A percentile compares a stretch with the other conserved stretches of the same genome.
phyloP scores from a whole-genome alignment of 257 asterid species.

The Cruciata laevipes region DNA sequence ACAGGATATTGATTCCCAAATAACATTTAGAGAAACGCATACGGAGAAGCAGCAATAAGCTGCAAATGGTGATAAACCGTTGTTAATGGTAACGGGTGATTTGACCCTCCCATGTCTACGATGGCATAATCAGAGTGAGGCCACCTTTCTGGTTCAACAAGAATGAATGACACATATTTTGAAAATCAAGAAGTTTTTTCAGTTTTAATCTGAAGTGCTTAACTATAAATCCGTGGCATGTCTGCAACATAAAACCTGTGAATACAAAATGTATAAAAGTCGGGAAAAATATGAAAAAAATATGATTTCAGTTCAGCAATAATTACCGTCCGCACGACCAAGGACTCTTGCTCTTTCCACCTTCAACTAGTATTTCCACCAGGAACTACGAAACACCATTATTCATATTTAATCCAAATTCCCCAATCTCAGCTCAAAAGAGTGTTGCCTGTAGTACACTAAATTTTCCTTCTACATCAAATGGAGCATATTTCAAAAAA shows the following conservation, averaged over 20 bases:
- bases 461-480: not conserved
- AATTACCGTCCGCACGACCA: constrained; percentile 54
- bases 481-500: not conserved
- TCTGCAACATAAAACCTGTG: not conserved
- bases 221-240: not conserved
- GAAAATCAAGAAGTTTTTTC: not conserved
- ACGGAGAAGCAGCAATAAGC: constrained; percentile 60
- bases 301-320: not conserved
- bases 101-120: constrained; percentile 86
- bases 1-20: constrained; percentile 83
- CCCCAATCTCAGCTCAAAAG: not conserved
- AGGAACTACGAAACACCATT: not conserved
- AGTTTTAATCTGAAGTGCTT: not conserved
- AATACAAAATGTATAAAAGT: not conserved
- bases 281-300: not conserved
- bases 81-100: constrained; percentile 70
- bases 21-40: constrained; percentile 76
- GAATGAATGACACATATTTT: constrained; percentile 75
- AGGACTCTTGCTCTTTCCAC: constrained; percentile 51
- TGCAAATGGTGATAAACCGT: constrained; percentile 66
- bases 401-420: not conserved
- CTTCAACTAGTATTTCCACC: constrained; percentile 9
- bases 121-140: constrained; percentile 53
- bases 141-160: constrained; percentile 55
- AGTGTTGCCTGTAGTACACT: not conserved